These are phyloP conservation scores for Asterophora lycoperdoides DNA, from an alignment of 768 basidiomycete genomes.

Conservation along the genomic window DNA sequence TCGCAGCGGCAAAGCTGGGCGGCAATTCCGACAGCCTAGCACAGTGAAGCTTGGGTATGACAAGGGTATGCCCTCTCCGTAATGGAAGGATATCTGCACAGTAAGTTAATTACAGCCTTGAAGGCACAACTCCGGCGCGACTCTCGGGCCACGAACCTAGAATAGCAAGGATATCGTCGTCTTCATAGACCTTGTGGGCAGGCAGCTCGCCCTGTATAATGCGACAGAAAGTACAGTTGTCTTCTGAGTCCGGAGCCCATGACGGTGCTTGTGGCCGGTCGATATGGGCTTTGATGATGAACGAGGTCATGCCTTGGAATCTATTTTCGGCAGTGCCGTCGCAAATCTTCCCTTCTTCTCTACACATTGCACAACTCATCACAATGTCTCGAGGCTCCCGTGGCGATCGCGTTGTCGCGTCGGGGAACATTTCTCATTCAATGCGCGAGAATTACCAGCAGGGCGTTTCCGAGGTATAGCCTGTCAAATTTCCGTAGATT, in stretches of 20 bases:
- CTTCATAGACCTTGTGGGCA: slow-evolving; percentile 53
- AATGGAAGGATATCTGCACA: slow-evolving; percentile 64
- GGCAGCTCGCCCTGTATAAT: slow-evolving; percentile 50
- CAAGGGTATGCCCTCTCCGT: slow-evolving; percentile 61
- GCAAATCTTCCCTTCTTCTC: neutral
- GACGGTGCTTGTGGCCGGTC: slow-evolving; percentile 38
- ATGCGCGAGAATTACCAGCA: slow-evolving; percentile 38
- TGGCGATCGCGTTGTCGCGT: slow-evolving; percentile 28
- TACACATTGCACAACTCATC: slow-evolving; percentile 20
- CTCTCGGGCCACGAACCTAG: slow-evolving; percentile 46
- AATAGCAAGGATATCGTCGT: slow-evolving; percentile 59
- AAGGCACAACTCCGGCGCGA: neutral
- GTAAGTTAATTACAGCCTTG: neutral
- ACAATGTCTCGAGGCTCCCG: slow-evolving; percentile 18
- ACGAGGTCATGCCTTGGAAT: slow-evolving; percentile 69
- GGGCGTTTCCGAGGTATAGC: slow-evolving; percentile 56
- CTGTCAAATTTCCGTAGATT: no score
- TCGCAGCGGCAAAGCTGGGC: slow-evolving; percentile 50
- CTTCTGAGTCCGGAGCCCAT: slow-evolving; percentile 42
- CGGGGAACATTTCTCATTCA: slow-evolving; percentile 32
- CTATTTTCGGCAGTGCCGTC: no score
- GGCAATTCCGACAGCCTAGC: slow-evolving; percentile 64
- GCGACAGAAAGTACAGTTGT: slow-evolving; percentile 59
- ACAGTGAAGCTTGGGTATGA: slow-evolving; percentile 65
- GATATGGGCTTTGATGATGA: slow-evolving; percentile 63